These are phyloP conservation scores for Chytridiales sp. DNA, from an alignment of 371 early-diverging fungal species.

Conservation along the genomic window DNA sequence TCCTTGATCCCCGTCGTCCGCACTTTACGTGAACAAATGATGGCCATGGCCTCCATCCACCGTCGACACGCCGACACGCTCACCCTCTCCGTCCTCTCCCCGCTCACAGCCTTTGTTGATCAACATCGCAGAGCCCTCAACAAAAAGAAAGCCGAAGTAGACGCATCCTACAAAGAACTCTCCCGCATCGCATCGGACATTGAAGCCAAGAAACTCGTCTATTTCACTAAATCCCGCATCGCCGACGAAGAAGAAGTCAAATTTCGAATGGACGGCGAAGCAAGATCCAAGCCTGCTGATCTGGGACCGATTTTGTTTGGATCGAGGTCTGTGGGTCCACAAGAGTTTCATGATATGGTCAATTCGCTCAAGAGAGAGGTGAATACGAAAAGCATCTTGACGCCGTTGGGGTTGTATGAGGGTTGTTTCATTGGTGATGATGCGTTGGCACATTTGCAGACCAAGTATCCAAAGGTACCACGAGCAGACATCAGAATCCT, in stretches of 20 bases:
- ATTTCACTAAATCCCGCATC: slow-evolving; percentile 5
- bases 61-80: slow-evolving; percentile 37
- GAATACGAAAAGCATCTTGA: slow-evolving; percentile 25
- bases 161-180: slow-evolving; percentile 21
- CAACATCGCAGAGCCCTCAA: slow-evolving; percentile 25
- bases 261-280: slow-evolving; percentile 20
- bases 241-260: slow-evolving; percentile 28
- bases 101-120: slow-evolving; percentile 31
- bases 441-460: slow-evolving; percentile 17
- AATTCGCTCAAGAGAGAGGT: slow-evolving; percentile 21
- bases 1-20: slow-evolving; percentile 20
- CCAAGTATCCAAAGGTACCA: slow-evolving; percentile 25
- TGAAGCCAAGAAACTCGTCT: slow-evolving; percentile 10
- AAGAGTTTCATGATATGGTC: slow-evolving; percentile 28
- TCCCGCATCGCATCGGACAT: slow-evolving; percentile 23
- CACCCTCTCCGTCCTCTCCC: slow-evolving; percentile 29
- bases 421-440: slow-evolving; percentile 35
- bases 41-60: slow-evolving; percentile 32
- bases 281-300: slow-evolving; percentile 6
- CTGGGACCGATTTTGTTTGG: slow-evolving; percentile 25
- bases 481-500: slow-evolving; percentile 17
- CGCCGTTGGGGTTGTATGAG: slow-evolving; percentile 36
- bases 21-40: slow-evolving; percentile 23
- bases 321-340: slow-evolving; percentile 19
- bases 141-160: slow-evolving; percentile 32